Conservation (phyloP, 305 asterid species). For the Vinca major region DNA sequence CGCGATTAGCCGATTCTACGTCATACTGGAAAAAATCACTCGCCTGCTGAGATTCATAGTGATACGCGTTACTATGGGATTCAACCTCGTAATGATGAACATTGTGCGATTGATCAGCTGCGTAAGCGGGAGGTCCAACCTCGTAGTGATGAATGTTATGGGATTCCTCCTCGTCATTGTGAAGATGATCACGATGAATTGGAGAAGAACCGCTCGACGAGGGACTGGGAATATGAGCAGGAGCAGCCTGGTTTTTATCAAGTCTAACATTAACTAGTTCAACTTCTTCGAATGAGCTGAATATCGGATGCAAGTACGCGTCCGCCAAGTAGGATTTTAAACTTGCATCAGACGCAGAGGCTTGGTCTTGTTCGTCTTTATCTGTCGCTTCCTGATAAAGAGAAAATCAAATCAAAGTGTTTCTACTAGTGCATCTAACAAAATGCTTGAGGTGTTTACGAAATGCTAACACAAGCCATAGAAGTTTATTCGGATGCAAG, state of each 20-base stretch:
- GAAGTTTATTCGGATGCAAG: not conserved
- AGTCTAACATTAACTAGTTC: conserved; percentile 54
- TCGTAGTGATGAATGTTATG: conserved; percentile 11
- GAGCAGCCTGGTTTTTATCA: conserved; percentile 29
- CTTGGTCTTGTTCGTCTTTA: conserved; percentile 55
- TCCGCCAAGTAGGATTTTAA: conserved; percentile 65
- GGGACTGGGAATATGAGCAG: conserved; percentile 20
- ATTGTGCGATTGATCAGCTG: conserved; percentile 26
- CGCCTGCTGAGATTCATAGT: conserved; percentile 26
- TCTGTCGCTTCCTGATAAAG: conserved; percentile 73
- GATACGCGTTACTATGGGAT: conserved; percentile 18
- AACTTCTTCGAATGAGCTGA: conserved; percentile 76
- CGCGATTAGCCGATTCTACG: conserved; percentile 28
- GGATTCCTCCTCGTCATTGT: conserved; percentile 33
- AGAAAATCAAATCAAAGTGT: conserved; percentile 2
- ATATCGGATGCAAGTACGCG: conserved; percentile 91
- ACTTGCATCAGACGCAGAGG: conserved; percentile 37
- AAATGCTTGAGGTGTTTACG: no score
- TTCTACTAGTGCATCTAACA: no score
- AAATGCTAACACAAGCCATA: no score
- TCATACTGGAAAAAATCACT: conserved; percentile 32
- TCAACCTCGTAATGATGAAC: conserved; percentile 39
- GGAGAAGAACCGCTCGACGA: conserved; percentile 48
- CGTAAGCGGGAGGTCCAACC: conserved; percentile 10
- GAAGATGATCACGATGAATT: conserved; percentile 18